Evolutionary conservation across 78 protist species (phyloP), one percentile per base, ranked within the genome.

Genomic region (Dictyostelium intermedium): DNA sequence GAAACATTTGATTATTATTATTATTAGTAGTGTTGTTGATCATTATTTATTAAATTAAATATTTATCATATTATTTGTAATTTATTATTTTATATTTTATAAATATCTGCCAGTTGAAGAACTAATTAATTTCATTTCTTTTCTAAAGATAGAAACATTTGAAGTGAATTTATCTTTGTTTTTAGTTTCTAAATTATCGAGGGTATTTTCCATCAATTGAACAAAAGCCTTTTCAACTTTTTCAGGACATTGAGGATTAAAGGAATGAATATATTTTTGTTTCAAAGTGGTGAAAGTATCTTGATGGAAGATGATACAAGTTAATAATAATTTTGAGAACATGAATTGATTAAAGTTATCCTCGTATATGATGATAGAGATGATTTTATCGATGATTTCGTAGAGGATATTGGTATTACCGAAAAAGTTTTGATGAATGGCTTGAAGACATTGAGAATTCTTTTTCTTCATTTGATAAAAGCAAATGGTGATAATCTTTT

Each of bases 181-280:
- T 43, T 89, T 89, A 7, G 87, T 80, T 11, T 89, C 94, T 50
- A 89, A 89, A 80, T 89, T 89, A 34, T 89, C 87, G 7, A 35
- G 83, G 43, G 83, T 89, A 70, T 89, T 84, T 20, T 53, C 53
- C 87, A 80, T 89, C 10, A 89, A 80, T 25, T 25, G 30, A n/a
- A 60, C 37, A 39, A 89, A 89, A 16, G 83, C 25, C 34, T 34
- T 23, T 32, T 89, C 94, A 50, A 89, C 74, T 81, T 89, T 78
- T 14, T 89, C 87, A 5, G 70, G 20, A 35, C 35, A 37, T 41
- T 61, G 81, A 61, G 30, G 77, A 70, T 76, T 56, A 4, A 78
- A 79, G 16, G 43, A 35, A 43, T 80, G 87, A 43, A 80, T 10
- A 35, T 76, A 89, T 32, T 80, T 89, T 45, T 61, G 73, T 80